Conservation (phyloP, 768 basidiomycete species). For the Mrakia hoshinonis region DNA sequence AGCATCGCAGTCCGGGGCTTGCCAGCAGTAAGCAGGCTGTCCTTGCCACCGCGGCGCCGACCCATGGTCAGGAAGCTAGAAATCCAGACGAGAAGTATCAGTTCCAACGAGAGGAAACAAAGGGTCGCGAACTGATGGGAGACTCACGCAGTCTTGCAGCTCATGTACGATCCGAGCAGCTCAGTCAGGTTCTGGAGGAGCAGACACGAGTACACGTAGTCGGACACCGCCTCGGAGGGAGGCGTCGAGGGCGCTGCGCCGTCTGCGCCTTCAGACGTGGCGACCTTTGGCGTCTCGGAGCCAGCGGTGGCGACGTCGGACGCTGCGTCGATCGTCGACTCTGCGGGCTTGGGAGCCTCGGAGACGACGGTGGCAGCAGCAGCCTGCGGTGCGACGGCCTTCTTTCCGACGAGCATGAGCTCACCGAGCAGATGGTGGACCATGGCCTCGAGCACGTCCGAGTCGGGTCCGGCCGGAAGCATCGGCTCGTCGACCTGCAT, state of each 20-base stretch:
- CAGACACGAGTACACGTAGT: constrained; percentile 34
- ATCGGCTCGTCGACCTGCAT: constrained; percentile 36
- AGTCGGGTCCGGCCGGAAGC: constrained; percentile 43
- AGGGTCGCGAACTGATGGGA: neutral
- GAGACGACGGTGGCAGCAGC: constrained; percentile 1
- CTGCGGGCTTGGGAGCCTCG: neutral
- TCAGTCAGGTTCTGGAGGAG: constrained; percentile 55
- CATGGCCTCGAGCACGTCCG: constrained; percentile 35
- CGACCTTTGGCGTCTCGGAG: neutral
- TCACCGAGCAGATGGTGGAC: constrained; percentile 64
- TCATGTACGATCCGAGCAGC: constrained; percentile 81
- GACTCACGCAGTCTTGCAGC: constrained; percentile 66
- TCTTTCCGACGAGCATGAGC: constrained; percentile 55
- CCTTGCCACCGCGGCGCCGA: constrained; percentile 24
- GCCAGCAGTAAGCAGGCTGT: neutral
- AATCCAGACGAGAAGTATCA: neutral
- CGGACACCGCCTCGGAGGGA: neutral
- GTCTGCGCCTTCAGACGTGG: neutral
- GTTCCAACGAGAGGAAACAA: neutral
- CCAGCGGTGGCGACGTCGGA: neutral
- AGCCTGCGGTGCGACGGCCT: constrained; percentile 33
- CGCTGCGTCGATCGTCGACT: neutral
- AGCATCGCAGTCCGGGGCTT: constrained; percentile 27
- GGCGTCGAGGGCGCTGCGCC: neutral
- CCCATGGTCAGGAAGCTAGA: constrained; percentile 29